Base-by-base conservation (phyloP, 352 stramenopile genomes). In the Pythium periplocum region DNA sequence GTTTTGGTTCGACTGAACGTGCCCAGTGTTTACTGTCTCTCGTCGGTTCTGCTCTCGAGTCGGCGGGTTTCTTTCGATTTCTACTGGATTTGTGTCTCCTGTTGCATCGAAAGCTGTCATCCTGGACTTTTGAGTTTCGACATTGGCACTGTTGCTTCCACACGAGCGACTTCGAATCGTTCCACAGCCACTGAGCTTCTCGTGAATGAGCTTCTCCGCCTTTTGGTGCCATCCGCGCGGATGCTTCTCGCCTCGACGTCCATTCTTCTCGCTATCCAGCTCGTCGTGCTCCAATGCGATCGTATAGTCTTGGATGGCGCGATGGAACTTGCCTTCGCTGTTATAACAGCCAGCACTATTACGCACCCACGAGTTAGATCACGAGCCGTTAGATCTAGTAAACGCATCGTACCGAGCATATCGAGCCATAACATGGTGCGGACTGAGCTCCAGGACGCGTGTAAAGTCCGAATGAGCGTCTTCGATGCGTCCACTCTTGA, bases 251-350 rank as follows among this genome's bases (percentile, higher is more conserved):
- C 38, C 12, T 12, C 38, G 38, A 42, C 7, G 12, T 12, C 12
- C 38, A 12, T 42, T 45, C 9, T 62, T 51, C 4, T 69, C 56
- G 17, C 55, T 78, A 35, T 83, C 76, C 40, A 67, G 72, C 31
- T 86, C 78, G 52, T 92, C 78, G 54, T 84, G 69, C 36, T 87
- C 58, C 10, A 90, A 57, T 7, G 81, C 81, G 35, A 90, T 75
- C 30, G 70, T 82, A 55, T 90, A 90, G 38, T 89, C 81, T 49
- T 87, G 69, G 59, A 89, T 92, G 2, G 81, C 78, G 62, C 81
- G 69, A 26, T 79, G 63, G 53, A 85, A 88, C 45, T 85, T 70
- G 2, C 81, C 77, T 52, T 88, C 73, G 1, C 69, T 83, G 44
- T 87, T 90, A 54, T 74, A 88, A 59, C 78, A 92, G 0, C 81